These are phyloP conservation scores for Aspergillus fischeri DNA, from an alignment of 2,329 filamentous ascomycete genomes.

Conservation along the genomic window DNA sequence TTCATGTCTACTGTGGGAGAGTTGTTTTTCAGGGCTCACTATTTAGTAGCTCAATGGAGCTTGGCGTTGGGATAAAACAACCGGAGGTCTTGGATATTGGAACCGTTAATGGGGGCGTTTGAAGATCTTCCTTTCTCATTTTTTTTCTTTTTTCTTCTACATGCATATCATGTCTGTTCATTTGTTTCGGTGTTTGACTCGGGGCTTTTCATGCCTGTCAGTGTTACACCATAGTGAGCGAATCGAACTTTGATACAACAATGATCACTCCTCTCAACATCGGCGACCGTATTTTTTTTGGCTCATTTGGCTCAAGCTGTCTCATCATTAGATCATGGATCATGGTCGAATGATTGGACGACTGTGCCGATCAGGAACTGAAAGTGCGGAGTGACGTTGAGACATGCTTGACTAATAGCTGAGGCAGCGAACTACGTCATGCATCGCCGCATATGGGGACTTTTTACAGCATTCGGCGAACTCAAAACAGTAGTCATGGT, in stretches of 20 bases:
- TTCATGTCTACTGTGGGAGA: background rate
- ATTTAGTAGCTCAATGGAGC: slow-evolving; percentile 1
- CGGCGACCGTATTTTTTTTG: background rate
- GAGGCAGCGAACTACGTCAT: background rate
- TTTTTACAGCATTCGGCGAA: background rate
- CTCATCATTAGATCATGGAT: background rate
- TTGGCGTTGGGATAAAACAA: slow-evolving; percentile 19
- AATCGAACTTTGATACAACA: background rate
- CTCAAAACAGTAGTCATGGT: background rate
- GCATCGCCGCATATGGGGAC: background rate
- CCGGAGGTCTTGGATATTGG: slow-evolving; percentile 6
- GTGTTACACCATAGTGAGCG: background rate
- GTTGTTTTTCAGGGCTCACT: background rate
- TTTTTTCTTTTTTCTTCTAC: background rate
- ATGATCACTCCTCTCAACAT: background rate
- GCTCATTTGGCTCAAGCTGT: background rate
- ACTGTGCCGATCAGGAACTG: background rate
- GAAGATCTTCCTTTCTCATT: background rate
- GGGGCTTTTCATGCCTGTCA: background rate
- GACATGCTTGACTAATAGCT: background rate
- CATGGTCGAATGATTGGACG: background rate
- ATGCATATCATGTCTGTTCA: slow-evolving; percentile 2
- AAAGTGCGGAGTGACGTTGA: background rate
- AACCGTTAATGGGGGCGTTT: slow-evolving; percentile 1
- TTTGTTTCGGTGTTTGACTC: background rate